Conservation (phyloP, 495 filamentous ascomycete genomes). For the Trypethelium eluteriae region DNA sequence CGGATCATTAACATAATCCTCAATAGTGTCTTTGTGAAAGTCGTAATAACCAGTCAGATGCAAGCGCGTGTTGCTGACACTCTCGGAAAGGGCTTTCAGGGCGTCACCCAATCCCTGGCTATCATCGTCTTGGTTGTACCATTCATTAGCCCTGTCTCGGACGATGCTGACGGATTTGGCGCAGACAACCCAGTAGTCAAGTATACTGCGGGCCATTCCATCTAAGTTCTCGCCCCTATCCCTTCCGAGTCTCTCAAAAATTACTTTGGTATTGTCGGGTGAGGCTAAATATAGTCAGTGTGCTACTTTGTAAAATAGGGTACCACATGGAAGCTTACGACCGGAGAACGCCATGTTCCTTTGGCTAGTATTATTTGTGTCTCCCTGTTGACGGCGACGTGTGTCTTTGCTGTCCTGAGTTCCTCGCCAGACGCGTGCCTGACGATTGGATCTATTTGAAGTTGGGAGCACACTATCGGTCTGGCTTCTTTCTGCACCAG, state of each 20-base stretch:
- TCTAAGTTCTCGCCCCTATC: neutral
- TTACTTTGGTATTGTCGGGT: neutral
- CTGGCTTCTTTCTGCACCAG: neutral
- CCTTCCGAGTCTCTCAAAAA: neutral
- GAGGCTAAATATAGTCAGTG: neutral
- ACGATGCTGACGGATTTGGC: neutral
- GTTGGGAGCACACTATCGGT: slow-evolving; percentile 2
- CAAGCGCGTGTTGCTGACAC: neutral
- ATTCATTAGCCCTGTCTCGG: neutral
- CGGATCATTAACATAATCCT: neutral
- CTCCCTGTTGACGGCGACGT: neutral
- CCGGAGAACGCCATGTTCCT: neutral
- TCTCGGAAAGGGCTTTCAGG: neutral
- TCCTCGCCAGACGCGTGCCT: slow-evolving; percentile 2
- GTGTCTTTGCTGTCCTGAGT: neutral
- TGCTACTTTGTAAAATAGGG: neutral
- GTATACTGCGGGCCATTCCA: neutral
- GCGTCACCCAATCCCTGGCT: neutral
- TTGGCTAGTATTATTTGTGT: neutral
- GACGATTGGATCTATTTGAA: slow-evolving; percentile 1
- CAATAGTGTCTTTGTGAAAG: neutral
- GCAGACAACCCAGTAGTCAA: neutral
- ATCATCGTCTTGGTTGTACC: neutral
- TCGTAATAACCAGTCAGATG: neutral
- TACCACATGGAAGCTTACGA: neutral